Percentiles rank a stretch among this genome's conserved stretches.
phyloP scores from a whole-genome alignment of 768 basidiomycete genomes.

The Suillus sp. region DNA sequence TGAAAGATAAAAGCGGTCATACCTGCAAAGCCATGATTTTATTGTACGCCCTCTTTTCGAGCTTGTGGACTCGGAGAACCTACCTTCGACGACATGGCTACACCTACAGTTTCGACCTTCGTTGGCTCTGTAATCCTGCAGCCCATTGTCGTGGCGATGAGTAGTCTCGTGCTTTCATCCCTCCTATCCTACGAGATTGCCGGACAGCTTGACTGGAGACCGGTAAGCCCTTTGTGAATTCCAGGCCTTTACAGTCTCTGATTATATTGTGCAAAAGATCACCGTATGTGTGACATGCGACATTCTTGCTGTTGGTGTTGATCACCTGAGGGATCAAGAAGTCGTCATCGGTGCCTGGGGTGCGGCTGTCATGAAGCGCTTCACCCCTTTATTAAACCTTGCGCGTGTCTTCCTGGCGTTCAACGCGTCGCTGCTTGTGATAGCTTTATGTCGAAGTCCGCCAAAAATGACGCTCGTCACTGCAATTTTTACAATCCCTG shows the following conservation, averaged over 20 bases:
- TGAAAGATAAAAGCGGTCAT: not conserved
- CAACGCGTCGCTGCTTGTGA: not conserved
- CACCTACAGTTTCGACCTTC: not conserved
- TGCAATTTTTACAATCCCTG: not conserved
- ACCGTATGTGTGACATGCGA: not conserved
- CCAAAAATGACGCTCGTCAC: not conserved
- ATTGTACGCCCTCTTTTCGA: not conserved
- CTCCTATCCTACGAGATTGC: not conserved
- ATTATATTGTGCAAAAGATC: not conserved
- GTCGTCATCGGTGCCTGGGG: not conserved
- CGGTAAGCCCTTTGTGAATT: not conserved
- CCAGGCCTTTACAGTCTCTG: not conserved
- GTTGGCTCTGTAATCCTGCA: not conserved
- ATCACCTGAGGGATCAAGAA: conserved; percentile 3
- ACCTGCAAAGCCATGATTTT: not conserved
- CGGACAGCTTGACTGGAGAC: not conserved
- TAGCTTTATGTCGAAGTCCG: not conserved
- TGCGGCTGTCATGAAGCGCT: not conserved
- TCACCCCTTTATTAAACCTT: not conserved
- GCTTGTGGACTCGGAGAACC: not conserved
- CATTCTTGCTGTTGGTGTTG: not conserved
- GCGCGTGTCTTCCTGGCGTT: not conserved
- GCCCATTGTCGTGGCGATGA: not conserved
- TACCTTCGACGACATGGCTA: not conserved
- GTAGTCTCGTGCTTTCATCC: not conserved